A percentile compares a stretch with the other conserved stretches of the same genome.
phyloP scores from a whole-genome alignment of 2,329 filamentous ascomycete genomes.

The Penicillium paneum region DNA sequence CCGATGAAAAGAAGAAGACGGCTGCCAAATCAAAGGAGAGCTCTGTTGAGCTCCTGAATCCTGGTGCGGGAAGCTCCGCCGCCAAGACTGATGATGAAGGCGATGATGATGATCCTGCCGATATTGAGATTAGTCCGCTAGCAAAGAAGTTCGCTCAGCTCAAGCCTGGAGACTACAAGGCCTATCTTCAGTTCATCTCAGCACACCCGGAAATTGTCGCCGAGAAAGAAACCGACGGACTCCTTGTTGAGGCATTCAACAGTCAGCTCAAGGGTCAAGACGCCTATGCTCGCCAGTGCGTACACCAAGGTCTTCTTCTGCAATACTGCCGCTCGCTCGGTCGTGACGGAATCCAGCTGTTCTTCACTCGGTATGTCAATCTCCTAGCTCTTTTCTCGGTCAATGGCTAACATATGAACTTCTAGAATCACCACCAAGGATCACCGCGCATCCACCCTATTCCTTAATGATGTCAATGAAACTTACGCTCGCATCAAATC shows the following conservation, averaged over 20 bases:
- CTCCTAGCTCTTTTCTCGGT: background rate
- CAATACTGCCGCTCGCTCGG: conserved; percentile 94
- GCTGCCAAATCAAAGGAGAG: conserved; percentile 41
- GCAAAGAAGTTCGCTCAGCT: conserved; percentile 82
- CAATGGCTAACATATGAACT: conserved; percentile 9
- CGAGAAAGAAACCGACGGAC: conserved; percentile 84
- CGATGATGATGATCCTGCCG: conserved; percentile 62
- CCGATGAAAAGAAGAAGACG: conserved; percentile 45
- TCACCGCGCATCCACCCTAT: conserved; percentile 86
- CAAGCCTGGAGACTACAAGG: conserved; percentile 67
- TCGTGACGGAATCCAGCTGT: conserved; percentile 80
- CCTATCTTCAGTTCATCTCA: conserved; percentile 73
- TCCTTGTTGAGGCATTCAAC: conserved; percentile 90
- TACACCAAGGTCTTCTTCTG: conserved; percentile 86
- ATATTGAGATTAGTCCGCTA: conserved; percentile 70
- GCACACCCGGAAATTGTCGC: conserved; percentile 72
- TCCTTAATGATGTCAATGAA: conserved; percentile 85
- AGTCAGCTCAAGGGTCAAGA: conserved; percentile 72
- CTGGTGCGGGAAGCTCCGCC: conserved; percentile 48
- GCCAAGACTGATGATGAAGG: conserved; percentile 54
- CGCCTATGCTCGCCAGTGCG: conserved; percentile 70
- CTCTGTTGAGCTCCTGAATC: conserved; percentile 72
- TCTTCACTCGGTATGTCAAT: conserved; percentile 73
- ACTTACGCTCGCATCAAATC: conserved; percentile 80
- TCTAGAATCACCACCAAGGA: conserved; percentile 72